These are phyloP conservation scores for Cryphonectria nitschkei DNA, from an alignment of 2,329 filamentous ascomycete genomes.

Conservation along the genomic window DNA sequence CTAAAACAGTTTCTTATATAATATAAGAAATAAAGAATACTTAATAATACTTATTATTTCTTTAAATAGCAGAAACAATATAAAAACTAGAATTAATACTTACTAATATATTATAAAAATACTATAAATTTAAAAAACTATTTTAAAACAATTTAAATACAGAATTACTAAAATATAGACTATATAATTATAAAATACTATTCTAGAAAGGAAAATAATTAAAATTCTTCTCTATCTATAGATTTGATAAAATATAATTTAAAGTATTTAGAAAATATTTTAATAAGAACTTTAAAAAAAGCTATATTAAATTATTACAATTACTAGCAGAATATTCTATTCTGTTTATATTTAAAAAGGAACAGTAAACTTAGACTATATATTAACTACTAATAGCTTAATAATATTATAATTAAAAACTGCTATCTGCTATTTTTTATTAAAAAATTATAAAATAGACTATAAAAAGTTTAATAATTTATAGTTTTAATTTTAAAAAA, in stretches of 20 bases:
- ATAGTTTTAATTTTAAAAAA: constrained; percentile 5
- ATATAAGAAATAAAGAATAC: too few relatives aligned
- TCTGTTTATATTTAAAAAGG: constrained; percentile 7
- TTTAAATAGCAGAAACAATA: too few relatives aligned
- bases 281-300: background rate
- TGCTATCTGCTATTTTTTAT: background rate
- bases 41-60: too few relatives aligned
- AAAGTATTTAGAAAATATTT: constrained; percentile 20
- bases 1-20: too few relatives aligned
- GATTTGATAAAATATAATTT: background rate
- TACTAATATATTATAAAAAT: background rate
- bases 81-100: too few relatives aligned
- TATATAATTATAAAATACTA: background rate
- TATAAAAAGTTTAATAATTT: constrained; percentile 3
- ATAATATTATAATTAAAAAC: constrained; percentile 16
- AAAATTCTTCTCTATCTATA: background rate
- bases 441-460: constrained; percentile 2
- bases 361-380: constrained; percentile 3
- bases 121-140: background rate
- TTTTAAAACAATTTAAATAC: background rate
- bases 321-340: constrained; percentile 21
- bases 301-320: constrained; percentile 7
- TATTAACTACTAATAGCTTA: constrained; percentile 11
- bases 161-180: background rate
- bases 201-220: constrained; percentile 12